These are phyloP conservation scores for Heracleum sosnowskyi DNA, from an alignment of 129 eudicot genomes.

Conservation along the genomic window DNA sequence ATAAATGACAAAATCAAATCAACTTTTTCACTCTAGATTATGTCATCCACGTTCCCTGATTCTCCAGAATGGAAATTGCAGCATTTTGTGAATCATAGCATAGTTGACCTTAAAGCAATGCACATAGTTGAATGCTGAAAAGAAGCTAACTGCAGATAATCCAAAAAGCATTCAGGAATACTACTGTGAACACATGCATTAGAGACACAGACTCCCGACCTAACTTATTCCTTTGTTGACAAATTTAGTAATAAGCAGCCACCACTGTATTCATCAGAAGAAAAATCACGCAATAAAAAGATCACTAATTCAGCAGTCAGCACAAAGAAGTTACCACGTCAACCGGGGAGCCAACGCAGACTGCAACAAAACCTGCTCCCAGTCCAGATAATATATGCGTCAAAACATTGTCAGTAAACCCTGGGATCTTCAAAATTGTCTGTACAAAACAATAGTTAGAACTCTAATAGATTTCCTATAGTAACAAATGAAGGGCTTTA, in stretches of 20 bases:
- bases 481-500: neutral
- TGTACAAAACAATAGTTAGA: slow-evolving; percentile 27
- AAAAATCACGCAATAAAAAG: neutral
- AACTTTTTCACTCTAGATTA: neutral
- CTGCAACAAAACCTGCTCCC: slow-evolving; percentile 97
- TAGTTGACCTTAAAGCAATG: neutral
- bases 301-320: neutral
- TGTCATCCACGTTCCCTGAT: neutral
- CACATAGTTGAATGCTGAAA: neutral
- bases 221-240: neutral
- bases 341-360: slow-evolving; percentile 97
- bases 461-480: neutral
- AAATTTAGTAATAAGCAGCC: neutral
- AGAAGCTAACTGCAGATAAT: neutral
- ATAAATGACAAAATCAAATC: neutral
- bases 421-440: slow-evolving; percentile 84
- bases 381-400: slow-evolving; percentile 81
- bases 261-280: neutral
- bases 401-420: slow-evolving; percentile 76
- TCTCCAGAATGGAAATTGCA: neutral
- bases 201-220: too few relatives aligned
- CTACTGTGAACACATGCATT: neutral
- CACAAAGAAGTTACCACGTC: slow-evolving; percentile 59
- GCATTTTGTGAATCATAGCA: neutral
- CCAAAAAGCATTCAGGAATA: too few relatives aligned